Evolutionary conservation across 2,329 filamentous ascomycete genomes (phyloP), one percentile per base, ranked within the genome.

Genomic region (Microdochium paspali): DNA sequence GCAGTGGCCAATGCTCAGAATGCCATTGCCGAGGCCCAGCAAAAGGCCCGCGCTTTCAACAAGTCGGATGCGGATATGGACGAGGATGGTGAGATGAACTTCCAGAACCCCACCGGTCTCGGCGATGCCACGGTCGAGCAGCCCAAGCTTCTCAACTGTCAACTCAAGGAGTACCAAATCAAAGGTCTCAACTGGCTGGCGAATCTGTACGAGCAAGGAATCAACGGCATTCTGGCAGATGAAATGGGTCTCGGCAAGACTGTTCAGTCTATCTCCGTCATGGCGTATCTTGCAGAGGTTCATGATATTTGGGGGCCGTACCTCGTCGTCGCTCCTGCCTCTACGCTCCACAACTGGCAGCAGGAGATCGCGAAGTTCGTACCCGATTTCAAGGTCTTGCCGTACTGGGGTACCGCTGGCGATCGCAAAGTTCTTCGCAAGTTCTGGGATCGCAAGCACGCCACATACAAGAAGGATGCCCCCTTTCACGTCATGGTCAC

Each of bases 171-270:
- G 66, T 98, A 98, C 69, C 93, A 98, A 71, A 74, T 98, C 64
- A 98, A 98, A 73, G 93, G 93, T 69, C 86, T 98, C 65, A 98
- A 97, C 64, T 98, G 93, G 93, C 81, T 98, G 47, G 93, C 95
- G 71, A 97, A 98, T 64, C 69, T 98, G 55, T 98, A 98, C 72
- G 93, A 98, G 67, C 93, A 98, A 67, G 93, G 93, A 64, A 98
- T 98, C 85, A 97, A 97, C 70, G 91, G 91, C 68, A 98, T 98
- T 58, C 74, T 98, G 53, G 93, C 93, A 54, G 93, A 98, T 64
- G 93, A 98, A 70, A 98, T 98, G 93, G 93, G 93, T 81, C 87
- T 98, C 23, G 93, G 93, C 65, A 98, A 98, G 70, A 98, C 93
- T 20, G 89, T 98, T 5, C 93, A 98, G 70, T 97, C 91, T 21